phyloP scores from a whole-genome alignment of 108 stramenopile species.

The Nitzschia palea region DNA sequence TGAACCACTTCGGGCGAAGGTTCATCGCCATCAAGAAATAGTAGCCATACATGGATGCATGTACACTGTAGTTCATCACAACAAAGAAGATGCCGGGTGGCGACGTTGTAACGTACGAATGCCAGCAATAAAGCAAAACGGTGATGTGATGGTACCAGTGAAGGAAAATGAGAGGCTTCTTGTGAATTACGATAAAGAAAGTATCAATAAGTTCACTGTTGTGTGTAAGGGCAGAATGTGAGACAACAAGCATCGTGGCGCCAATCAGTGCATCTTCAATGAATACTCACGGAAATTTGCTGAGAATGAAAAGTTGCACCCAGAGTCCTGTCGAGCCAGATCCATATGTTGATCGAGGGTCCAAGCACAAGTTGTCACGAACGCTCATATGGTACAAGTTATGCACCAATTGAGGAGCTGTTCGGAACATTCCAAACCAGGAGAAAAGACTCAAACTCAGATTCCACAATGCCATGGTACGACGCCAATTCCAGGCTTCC shows the following conservation, averaged over 20 bases:
- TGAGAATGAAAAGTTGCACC: constrained; percentile 91
- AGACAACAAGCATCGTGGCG: not conserved
- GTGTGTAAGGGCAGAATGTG: not conserved
- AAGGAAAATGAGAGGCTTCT: constrained; percentile 93
- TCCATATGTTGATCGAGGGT: constrained; percentile 56
- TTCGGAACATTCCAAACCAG: constrained; percentile 83
- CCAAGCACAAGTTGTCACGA: constrained; percentile 72
- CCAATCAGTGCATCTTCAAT: no score
- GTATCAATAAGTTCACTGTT: constrained; percentile 94
- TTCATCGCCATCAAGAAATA: constrained; percentile 94
- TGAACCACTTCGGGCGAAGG: constrained; percentile 78
- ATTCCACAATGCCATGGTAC: constrained; percentile 84
- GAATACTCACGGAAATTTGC: constrained; percentile 83
- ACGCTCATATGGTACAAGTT: constrained; percentile 62
- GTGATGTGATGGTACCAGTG: constrained; percentile 99
- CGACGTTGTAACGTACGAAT: constrained; percentile 87
- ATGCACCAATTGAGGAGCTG: constrained; percentile 84
- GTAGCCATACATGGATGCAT: constrained; percentile 98
- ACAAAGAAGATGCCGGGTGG: constrained; percentile 95
- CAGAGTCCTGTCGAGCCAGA: constrained; percentile 85
- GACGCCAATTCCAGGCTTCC: constrained; percentile 68
- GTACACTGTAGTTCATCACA: constrained; percentile 99
- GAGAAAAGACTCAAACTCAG: constrained; percentile 83
- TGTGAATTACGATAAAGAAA: constrained; percentile 96
- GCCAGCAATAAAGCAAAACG: constrained; percentile 97